phyloP scores from a whole-genome alignment of 208 protist genomes.

The Trypanosoma conorhini region DNA sequence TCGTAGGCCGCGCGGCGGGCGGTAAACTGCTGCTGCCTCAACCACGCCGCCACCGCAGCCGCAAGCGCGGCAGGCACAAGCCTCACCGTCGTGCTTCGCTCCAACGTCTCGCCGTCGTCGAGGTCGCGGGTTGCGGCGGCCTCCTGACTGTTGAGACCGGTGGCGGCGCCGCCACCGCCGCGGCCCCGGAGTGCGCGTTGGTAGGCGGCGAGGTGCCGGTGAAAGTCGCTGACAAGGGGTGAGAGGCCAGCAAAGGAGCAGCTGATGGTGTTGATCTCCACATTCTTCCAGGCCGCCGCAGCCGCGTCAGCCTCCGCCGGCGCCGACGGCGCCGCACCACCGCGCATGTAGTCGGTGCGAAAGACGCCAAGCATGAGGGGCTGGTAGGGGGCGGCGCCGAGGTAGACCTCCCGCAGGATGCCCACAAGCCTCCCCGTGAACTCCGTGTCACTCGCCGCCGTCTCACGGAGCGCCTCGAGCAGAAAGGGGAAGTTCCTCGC shows the following conservation, averaged over 20 bases:
- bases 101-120: slow-evolving; percentile 20
- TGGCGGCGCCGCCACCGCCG: slow-evolving; percentile 1
- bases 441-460: slow-evolving; percentile 61
- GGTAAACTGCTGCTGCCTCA: slow-evolving; percentile 18
- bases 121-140: not conserved
- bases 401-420: slow-evolving; percentile 81
- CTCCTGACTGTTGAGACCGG: not conserved
- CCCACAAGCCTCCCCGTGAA: slow-evolving; percentile 89
- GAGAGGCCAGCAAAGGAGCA: slow-evolving; percentile 92
- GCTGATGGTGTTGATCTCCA: slow-evolving; percentile 98
- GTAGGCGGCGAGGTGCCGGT: slow-evolving; percentile 68
- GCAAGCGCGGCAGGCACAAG: slow-evolving; percentile 54
- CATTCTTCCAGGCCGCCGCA: slow-evolving; percentile 84
- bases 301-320: slow-evolving; percentile 20
- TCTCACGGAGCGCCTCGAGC: slow-evolving; percentile 46
- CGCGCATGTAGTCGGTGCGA: slow-evolving; percentile 95
- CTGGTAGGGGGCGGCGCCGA: slow-evolving; percentile 52
- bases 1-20: not conserved
- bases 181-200: slow-evolving; percentile 15
- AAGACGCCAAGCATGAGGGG: slow-evolving; percentile 91
- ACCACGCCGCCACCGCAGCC: slow-evolving; percentile 46
- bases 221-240: slow-evolving; percentile 79
- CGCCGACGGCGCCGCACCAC: slow-evolving; percentile 33
- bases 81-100: slow-evolving; percentile 36
- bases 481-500: slow-evolving; percentile 74